phyloP scores from a whole-genome alignment of 106 monocot species.

The Acanthochlamys bracteata region DNA sequence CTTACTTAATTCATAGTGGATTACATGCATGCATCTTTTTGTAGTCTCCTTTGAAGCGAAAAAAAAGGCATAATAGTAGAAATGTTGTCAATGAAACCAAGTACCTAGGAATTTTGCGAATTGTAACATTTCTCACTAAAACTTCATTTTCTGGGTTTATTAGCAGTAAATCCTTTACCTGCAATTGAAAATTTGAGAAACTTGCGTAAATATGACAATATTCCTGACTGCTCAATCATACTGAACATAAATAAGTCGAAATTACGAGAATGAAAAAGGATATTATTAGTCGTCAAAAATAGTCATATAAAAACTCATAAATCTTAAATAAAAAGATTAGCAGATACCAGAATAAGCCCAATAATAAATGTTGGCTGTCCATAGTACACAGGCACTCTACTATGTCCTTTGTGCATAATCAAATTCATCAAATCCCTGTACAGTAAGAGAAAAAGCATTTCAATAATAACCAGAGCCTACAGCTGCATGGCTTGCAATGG shows the following conservation, averaged over 20 bases:
- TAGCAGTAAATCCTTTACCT: slow-evolving; percentile 84
- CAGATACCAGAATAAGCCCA: slow-evolving; percentile 80
- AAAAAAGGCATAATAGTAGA: not conserved
- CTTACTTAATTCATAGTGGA: too few species aligned
- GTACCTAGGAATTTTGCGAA: slow-evolving; percentile 93
- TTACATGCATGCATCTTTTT: too few species aligned
- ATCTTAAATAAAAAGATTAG: not conserved
- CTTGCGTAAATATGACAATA: not conserved
- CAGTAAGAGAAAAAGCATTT: slow-evolving; percentile 1
- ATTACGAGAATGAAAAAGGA: not conserved
- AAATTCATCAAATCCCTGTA: slow-evolving; percentile 60
- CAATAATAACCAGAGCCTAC: not conserved
- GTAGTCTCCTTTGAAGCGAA: too few species aligned
- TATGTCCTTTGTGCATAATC: slow-evolving; percentile 90
- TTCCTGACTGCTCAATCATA: not conserved
- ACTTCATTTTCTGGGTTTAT: slow-evolving; percentile 59
- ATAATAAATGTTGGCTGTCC: slow-evolving; percentile 79
- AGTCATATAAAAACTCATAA: not conserved
- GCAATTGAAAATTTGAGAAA: slow-evolving; percentile 4
- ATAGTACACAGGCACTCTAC: slow-evolving; percentile 93
- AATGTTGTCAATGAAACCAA: too few species aligned
- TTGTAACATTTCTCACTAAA: slow-evolving; percentile 77
- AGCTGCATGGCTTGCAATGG: not conserved
- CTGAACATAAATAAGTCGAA: not conserved
- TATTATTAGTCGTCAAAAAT: slow-evolving; percentile 1